A percentile compares a stretch with the other conserved stretches of the same genome.
Evolutionary conservation across 106 monocot genomes (phyloP).

Genomic region (Allium cepa): DNA sequence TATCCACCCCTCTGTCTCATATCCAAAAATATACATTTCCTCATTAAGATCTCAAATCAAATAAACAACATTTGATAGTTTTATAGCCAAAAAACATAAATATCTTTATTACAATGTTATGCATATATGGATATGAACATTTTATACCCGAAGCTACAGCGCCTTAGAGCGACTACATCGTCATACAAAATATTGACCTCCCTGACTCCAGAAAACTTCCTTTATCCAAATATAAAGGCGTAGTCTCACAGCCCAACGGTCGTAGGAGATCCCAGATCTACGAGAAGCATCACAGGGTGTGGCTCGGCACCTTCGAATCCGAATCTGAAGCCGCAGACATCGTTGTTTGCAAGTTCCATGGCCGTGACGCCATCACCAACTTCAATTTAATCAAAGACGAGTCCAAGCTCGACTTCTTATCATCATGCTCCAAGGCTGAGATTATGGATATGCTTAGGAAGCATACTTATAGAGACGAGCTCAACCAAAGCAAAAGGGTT

Average conservation of each 20-base stretch:
- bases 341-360: slow-evolving; percentile 55
- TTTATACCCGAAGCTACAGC: slow-evolving; percentile 2
- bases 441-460: slow-evolving; percentile 72
- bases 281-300: slow-evolving; percentile 71
- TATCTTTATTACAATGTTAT: too few relatives aligned
- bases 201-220: neutral
- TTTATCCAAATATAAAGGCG: slow-evolving; percentile 38
- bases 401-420: slow-evolving; percentile 21
- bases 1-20: too few relatives aligned
- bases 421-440: slow-evolving; percentile 47
- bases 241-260: slow-evolving; percentile 78
- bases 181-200: slow-evolving; percentile 6
- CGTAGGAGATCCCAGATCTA: slow-evolving; percentile 77
- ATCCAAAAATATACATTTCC: too few relatives aligned
- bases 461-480: slow-evolving; percentile 67
- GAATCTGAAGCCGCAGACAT: slow-evolving; percentile 60
- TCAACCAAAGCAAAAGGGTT: slow-evolving; percentile 26
- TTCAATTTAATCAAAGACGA: slow-evolving; percentile 24
- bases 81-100: too few relatives aligned
- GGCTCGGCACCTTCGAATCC: slow-evolving; percentile 63
- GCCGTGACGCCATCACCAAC: slow-evolving; percentile 59
- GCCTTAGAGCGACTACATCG: slow-evolving; percentile 3
- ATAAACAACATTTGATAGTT: too few relatives aligned
- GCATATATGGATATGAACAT: too few relatives aligned
- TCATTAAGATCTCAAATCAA: too few relatives aligned